Base-by-base conservation (phyloP, 345 rosid genomes). In the Sapria himalayana region DNA sequence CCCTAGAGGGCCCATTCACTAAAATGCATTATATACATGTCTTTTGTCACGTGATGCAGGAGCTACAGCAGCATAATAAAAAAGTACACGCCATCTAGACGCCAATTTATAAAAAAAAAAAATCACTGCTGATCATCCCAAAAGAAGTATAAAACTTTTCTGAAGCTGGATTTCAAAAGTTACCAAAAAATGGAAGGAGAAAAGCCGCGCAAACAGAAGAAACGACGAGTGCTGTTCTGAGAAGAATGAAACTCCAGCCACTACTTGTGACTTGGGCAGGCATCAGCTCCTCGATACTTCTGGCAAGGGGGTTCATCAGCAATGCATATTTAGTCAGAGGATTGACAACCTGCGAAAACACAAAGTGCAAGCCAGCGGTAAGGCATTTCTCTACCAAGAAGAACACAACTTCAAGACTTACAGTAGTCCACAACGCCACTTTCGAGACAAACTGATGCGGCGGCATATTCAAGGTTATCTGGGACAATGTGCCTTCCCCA, bases 281-380 rank as follows among this genome's bases (percentile, higher is more conserved):
- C 60, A 86, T 58, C 23, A 86, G 64, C 64, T 86, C 97, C 63
- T 86, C 97, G 58, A 86, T 72, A 54, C 97, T 45, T 58, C 89
- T 73, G 12, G 82, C 94, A 33, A 86, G 57, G 12, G 97, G 97
- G 49, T 69, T 78, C 79, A 86, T 70, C 57, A 86, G 42, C 37
- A 86, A 58, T 19, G 89, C 89, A 53, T 75, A 76, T 69, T 85
- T 85, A 8, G 93, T 81, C 41, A 86, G 71, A n/a, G 97, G 97
- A 61, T 49, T 86, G 60, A 74, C 60, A 48, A 81, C 94, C 97
- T 86, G 73, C 12, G 44, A 36, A 38, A 16, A 27, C 41, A 25
- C 32, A 56, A 45, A 19, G 48, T 17, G 10, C 9, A 9, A 37
- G 29, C 37, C 62, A 49, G 43, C 41, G 29, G 45, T 22, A 41